Evolutionary conservation across 257 asterid genomes (phyloP), one percentile per base, ranked within the genome.

Genomic region (Ilex aquifolium): DNA sequence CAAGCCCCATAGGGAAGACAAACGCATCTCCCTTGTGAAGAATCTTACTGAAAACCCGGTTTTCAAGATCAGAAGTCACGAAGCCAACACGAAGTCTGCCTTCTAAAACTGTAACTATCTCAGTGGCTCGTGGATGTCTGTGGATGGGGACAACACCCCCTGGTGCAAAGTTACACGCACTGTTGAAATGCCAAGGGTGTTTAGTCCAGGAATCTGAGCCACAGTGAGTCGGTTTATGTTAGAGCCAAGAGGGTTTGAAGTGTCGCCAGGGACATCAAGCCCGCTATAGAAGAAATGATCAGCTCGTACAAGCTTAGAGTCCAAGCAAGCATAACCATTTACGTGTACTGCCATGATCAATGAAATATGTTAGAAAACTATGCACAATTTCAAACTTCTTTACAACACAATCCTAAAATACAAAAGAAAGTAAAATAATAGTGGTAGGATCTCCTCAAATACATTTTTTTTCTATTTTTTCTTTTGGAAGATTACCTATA

Each of bases 11-110:
- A 2, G 72, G 72, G 15, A 60, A 67, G 42, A 60, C 62, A 16
- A 60, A 67, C 13, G 60, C 72, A 7, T 67, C 71, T 6, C 71
- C 71, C 31, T 31, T 58, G 2, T 66, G 60, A 11, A 66, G 31
- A 39, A 52, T 40, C 30, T 60, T 53, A 7, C 32, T 36, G 13
- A 67, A 21, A n/a, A 67, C 56, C n/a, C 27, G 61, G 32, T 60
- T 59, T 3, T 67, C 72, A 46, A 2, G 52, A 11, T 46, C 10
- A 0, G 52, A 46, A 12, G 52, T 46, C 52, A 46, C 52, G 10
- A 46, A 46, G 3, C 52, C n/a, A 46, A 11, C 52, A 4, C 10
- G 12, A 1, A 46, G 3, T 46, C 12, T 46, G 4, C 52, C 52
- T 46, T 46, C 52, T 6, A 46, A 46, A 3, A 46, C 52, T 14